phyloP scores from a whole-genome alignment of 768 basidiomycete species.

The Cystobasidium onofrii region DNA sequence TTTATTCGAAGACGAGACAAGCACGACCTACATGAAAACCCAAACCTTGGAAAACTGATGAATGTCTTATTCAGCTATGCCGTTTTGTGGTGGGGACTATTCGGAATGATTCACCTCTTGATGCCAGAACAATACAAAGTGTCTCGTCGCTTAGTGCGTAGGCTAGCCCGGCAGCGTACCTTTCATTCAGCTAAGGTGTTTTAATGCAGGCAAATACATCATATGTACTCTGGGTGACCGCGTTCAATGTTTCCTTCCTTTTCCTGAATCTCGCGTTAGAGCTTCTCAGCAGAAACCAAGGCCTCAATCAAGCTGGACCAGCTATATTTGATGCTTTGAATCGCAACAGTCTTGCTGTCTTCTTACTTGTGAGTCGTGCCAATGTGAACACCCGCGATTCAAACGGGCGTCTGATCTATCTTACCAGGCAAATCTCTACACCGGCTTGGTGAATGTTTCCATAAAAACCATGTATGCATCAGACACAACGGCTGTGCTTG shows the following conservation, averaged over 20 bases:
- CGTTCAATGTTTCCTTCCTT: conserved; percentile 79
- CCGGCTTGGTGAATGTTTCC: conserved; percentile 72
- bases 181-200: too few species aligned
- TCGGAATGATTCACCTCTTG: conserved; percentile 45
- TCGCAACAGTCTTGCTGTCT: conserved; percentile 65
- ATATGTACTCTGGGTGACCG: conserved; percentile 80
- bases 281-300: conserved; percentile 37
- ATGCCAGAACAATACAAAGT: conserved; percentile 48
- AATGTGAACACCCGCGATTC: neutral
- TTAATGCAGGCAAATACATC: conserved; percentile 65
- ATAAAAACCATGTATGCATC: conserved; percentile 72
- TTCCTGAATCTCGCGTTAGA: conserved; percentile 72
- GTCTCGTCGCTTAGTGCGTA: conserved; percentile 59
- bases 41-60: conserved; percentile 55
- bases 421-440: conserved; percentile 71
- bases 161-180: too few species aligned
- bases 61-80: conserved; percentile 69
- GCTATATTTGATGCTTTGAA: conserved; percentile 71
- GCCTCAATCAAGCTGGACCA: conserved; percentile 45
- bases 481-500: conserved; percentile 54
- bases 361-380: conserved; percentile 61
- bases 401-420: neutral
- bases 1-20: conserved; percentile 25
- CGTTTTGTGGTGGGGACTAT: conserved; percentile 65
- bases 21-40: conserved; percentile 2